Conservation (phyloP, 2,329 filamentous ascomycete genomes). For the Monosporascus sp. region DNA sequence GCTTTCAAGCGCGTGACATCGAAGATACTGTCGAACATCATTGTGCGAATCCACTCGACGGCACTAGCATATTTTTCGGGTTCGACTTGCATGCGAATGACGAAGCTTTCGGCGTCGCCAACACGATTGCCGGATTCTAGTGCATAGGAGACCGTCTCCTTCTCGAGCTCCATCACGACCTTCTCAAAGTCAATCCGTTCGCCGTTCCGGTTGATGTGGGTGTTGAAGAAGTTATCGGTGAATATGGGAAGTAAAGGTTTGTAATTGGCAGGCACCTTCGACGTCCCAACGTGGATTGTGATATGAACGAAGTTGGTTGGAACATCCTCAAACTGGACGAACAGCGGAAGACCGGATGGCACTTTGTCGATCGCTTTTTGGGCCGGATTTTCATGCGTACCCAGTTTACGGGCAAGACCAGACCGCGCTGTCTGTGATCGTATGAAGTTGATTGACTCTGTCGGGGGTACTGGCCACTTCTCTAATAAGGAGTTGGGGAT, state of each 20-base stretch:
- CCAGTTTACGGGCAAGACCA: slow-evolving; percentile 69
- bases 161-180: slow-evolving; percentile 84
- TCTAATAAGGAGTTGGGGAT: slow-evolving; percentile 81
- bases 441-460: slow-evolving; percentile 93
- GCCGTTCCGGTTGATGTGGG: slow-evolving; percentile 73
- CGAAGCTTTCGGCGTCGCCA: slow-evolving; percentile 75
- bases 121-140: slow-evolving; percentile 64
- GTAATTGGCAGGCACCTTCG: slow-evolving; percentile 69
- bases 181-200: slow-evolving; percentile 81
- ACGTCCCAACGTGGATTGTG: slow-evolving; percentile 73
- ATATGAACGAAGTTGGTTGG: slow-evolving; percentile 89
- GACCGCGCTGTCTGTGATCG: slow-evolving; percentile 78
- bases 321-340: slow-evolving; percentile 96
- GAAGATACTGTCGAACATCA: slow-evolving; percentile 87
- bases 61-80: slow-evolving; percentile 78
- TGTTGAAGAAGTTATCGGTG: slow-evolving; percentile 89
- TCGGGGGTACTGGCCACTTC: slow-evolving; percentile 74
- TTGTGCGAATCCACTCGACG: slow-evolving; percentile 76
- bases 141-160: slow-evolving; percentile 80
- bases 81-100: slow-evolving; percentile 80
- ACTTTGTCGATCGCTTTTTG: slow-evolving; percentile 74
- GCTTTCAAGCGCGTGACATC: slow-evolving; percentile 63
- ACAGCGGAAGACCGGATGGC: slow-evolving; percentile 61
- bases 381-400: slow-evolving; percentile 59
- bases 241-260: slow-evolving; percentile 83